Evolutionary conservation across 2,329 filamentous ascomycete species (phyloP).

Genomic region (Pyrenochaeta sp.): DNA sequence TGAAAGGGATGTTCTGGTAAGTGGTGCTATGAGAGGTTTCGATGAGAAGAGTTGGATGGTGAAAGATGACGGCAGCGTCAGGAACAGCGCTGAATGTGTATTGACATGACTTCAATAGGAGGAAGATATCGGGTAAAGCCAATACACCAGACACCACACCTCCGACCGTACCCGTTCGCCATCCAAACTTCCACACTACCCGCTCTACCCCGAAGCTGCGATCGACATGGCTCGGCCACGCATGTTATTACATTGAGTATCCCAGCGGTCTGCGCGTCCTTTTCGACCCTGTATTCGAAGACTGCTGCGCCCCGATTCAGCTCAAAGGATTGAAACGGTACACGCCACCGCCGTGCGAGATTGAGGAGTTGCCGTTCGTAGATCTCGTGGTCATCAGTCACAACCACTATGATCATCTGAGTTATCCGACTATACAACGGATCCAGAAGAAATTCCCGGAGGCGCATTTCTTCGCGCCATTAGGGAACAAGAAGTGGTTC

Average conservation of each 20-base stretch:
- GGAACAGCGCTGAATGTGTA: not conserved
- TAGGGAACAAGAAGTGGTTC: slow-evolving; percentile 88
- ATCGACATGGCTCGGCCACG: slow-evolving; percentile 94
- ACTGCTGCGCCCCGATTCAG: slow-evolving; percentile 80
- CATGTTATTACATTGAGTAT: slow-evolving; percentile 92
- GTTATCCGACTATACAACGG: slow-evolving; percentile 75
- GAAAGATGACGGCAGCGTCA: not conserved
- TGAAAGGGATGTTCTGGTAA: slow-evolving; percentile 50
- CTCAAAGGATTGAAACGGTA: slow-evolving; percentile 78
- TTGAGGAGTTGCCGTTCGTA: slow-evolving; percentile 78
- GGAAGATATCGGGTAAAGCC: slow-evolving; percentile 59
- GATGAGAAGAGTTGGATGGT: not conserved
- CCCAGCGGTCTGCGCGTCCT: slow-evolving; percentile 85
- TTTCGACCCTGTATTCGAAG: slow-evolving; percentile 93
- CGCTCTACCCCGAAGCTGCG: slow-evolving; percentile 70
- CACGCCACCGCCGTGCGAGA: slow-evolving; percentile 77
- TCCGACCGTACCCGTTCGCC: slow-evolving; percentile 71
- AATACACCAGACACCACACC: slow-evolving; percentile 69
- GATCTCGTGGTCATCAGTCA: slow-evolving; percentile 83
- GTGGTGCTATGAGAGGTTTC: slow-evolving; percentile 7
- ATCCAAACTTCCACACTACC: slow-evolving; percentile 71
- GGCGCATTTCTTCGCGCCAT: slow-evolving; percentile 86
- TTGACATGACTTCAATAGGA: slow-evolving; percentile 35
- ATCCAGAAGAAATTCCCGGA: slow-evolving; percentile 76
- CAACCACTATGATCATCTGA: slow-evolving; percentile 93